Conservation (phyloP, 768 basidiomycete species). For the Trametes cinnabarina region DNA sequence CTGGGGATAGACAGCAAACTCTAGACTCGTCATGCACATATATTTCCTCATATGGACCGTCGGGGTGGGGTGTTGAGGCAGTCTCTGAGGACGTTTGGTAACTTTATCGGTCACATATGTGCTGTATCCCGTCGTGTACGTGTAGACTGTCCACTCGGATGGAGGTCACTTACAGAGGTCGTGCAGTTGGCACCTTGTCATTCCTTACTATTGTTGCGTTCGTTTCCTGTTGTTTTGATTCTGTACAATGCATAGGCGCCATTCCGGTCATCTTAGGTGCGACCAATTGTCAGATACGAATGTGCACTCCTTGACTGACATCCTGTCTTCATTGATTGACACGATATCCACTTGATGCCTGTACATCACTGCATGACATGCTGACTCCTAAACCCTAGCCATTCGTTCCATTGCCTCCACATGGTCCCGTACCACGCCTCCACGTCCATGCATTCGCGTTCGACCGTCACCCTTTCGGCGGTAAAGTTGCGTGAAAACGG, state of each 20-base stretch:
- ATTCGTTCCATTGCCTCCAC: conserved; percentile 17
- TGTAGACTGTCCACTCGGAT: too few species aligned
- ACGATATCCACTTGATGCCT: too few species aligned
- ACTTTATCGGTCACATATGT: neutral
- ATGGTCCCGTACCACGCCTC: conserved; percentile 26
- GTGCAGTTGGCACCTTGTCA: neutral
- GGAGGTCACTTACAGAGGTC: too few species aligned
- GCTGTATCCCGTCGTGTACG: too few species aligned
- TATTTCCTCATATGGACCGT: neutral
- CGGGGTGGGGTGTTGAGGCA: neutral
- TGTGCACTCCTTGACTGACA: too few species aligned
- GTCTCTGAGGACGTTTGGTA: neutral
- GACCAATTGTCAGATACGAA: too few species aligned
- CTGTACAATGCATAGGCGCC: too few species aligned
- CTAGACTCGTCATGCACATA: neutral
- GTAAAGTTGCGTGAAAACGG: conserved; percentile 1
- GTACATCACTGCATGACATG: neutral
- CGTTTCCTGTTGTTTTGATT: too few species aligned
- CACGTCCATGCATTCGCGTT: conserved; percentile 3
- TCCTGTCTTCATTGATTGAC: too few species aligned
- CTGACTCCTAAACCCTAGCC: neutral
- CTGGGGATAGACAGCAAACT: neutral
- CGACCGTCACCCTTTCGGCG: neutral
- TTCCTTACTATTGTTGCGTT: neutral
- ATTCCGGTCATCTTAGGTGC: too few species aligned